Evolutionary conservation across 2,329 filamentous ascomycete genomes (phyloP), one percentile per base, ranked within the genome.

Genomic region (Lachnellula cervina): DNA sequence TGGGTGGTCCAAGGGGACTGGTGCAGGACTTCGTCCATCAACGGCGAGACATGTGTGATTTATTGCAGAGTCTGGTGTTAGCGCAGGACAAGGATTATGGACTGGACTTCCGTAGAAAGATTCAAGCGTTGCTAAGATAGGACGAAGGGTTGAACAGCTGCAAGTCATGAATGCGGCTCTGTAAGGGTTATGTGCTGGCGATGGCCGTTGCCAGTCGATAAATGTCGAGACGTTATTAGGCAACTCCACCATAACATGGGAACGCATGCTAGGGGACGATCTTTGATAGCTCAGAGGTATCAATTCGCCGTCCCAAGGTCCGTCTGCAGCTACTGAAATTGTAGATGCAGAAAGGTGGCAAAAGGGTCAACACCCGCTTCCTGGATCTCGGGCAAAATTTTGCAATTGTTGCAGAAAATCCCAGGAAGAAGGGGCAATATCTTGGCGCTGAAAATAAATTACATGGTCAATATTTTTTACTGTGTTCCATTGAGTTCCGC

Each of bases 111-210:
- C 63, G 63, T 61, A 62, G 62, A 57, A 60, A 57, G 56, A 62
- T 63, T 61, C 60, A 66, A 60, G 59, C 58, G 59, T 58, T 58
- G 55, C 66, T 65, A 65, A 72, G 72, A 73, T 69, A 72, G 69
- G 71, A 72, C 69, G 69, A 70, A 71, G 65, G 69, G 55, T 62
- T 59, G 62, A 66, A 59, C 54, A 68, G 57, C 65, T 66, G 68
- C 67, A 71, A 66, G 68, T 66, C 62, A 67, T 68, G 62, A 46
- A 82, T 86, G 82, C 82, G 82, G 82, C 82, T 84, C 81, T 84
- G 78, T 66, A 69, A 62, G 80, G 82, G 81, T 81, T 81, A 91
- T 95, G 90, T 88, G 90, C 80, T 95, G 90, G 90, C 90, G 86
- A 86, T 78, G 79, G 80, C 87, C 80, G 80, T 84, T 82, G 82